Base-by-base conservation (phyloP, 441 rosid species). In the Flueggea neowawraea region DNA sequence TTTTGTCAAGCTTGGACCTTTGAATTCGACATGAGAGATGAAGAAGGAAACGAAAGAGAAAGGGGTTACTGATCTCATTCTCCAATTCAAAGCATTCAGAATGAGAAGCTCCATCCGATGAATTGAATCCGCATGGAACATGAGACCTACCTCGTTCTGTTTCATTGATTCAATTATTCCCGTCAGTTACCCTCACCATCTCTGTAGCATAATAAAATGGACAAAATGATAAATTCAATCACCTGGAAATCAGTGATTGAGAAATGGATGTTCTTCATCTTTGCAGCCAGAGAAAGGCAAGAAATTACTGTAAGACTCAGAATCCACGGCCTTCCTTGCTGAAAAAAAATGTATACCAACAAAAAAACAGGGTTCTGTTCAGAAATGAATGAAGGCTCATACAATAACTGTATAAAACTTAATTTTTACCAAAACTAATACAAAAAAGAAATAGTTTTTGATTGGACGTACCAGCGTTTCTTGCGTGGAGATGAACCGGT, bases 1-100 rank as follows among this genome's bases (percentile, higher is more conserved):
- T 57, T 72, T 74, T 16, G 55, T 75, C 63, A 64, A 49, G 15
- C 82, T 73, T 9, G 77, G 80, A 53, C 82, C 87, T 64, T 77
- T 62, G 52, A 64, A 75, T 33, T 76, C 54, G 58, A 81, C 73
- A 31, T 71, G 55, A 50, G 87, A 78, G 54, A 73, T 58, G 73
- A 87, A 84, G 75, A 76, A 78, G n/a, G 63, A 48, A 43, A 81
- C 39, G 50, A 87, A 87, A 2, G 94, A 77, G 73, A 84, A 81
- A 14, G 94, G 94, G 0, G 94, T 87, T 39, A 87, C 67, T 14
- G 90, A 83, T 64, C 94, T 81, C 90, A 83, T 81, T 66, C 90
- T 63, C 94, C 94, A 87, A 55, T 80, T 69, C 63, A 87, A 62
- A 3, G 80, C 83, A 63, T 75, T 86, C 50, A 85, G 84, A 61